Evolutionary conservation across 1,284 basidiomycete genomes (phyloP).

Genomic region (Meripilus lineatus): DNA sequence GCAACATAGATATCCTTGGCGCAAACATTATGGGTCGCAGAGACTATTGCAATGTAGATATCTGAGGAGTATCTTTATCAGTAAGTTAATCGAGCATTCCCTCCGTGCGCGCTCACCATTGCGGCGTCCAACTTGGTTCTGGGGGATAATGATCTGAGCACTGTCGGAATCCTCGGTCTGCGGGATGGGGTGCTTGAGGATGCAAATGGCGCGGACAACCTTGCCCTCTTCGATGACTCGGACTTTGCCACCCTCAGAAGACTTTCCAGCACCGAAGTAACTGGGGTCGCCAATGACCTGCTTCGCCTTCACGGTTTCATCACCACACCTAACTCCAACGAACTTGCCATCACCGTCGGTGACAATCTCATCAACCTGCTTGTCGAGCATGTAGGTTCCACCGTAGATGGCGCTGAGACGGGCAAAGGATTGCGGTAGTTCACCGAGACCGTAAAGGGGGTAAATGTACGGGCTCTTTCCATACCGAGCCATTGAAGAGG

Average conservation of each 20-base stretch:
- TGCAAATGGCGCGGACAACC: conserved; percentile 96
- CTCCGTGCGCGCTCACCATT: conserved; percentile 86
- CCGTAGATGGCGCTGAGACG: conserved; percentile 98
- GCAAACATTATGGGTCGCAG: conserved; percentile 95
- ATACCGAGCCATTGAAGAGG: conserved; percentile 97
- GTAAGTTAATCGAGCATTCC: no score
- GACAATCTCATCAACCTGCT: conserved; percentile 89
- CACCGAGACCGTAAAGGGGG: conserved; percentile 97
- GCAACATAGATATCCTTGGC: conserved; percentile 94
- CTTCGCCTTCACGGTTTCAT: conserved; percentile 95
- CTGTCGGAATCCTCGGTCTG: conserved; percentile 95
- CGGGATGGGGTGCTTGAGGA: conserved; percentile 98
- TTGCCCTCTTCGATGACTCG: conserved; percentile 91
- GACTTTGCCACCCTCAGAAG: conserved; percentile 68
- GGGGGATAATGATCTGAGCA: conserved; percentile 97
- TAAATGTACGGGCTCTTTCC: conserved; percentile 99
- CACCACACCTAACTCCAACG: conserved; percentile 84
- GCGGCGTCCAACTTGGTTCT: conserved; percentile 93
- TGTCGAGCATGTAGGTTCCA: conserved; percentile 99
- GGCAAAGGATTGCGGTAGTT: conserved; percentile 98
- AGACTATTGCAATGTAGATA: conserved; percentile 98
- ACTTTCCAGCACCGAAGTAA: conserved; percentile 84
- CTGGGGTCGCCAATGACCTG: conserved; percentile 98
- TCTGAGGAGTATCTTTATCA: conserved; percentile 48
- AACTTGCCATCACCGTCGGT: conserved; percentile 87